Percentiles rank a stretch among this genome's conserved stretches.
Conservation (phyloP, 768 basidiomycete genomes). For the Agaricus sinodeliciosus region DNA sequence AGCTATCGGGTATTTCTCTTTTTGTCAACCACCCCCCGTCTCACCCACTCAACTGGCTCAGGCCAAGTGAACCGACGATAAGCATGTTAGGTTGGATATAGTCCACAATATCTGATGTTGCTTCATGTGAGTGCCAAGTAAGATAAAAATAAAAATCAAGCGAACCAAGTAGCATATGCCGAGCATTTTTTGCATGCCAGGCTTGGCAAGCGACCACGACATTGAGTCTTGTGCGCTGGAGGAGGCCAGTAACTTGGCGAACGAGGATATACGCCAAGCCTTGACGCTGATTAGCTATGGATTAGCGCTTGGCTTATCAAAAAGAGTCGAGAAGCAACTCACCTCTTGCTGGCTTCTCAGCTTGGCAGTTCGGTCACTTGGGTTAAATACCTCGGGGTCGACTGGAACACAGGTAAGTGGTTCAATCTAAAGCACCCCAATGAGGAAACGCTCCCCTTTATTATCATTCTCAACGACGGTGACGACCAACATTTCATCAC, state of each 20-base stretch:
- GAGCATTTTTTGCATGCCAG: slow-evolving; percentile 92
- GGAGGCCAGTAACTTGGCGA: slow-evolving; percentile 81
- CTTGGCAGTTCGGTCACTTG: slow-evolving; percentile 71
- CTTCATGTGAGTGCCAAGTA: background rate
- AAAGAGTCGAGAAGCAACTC: slow-evolving; percentile 12
- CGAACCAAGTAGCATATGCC: slow-evolving; percentile 82
- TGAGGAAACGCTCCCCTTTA: slow-evolving; percentile 51
- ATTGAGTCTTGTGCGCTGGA: slow-evolving; percentile 87
- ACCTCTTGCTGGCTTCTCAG: slow-evolving; percentile 91
- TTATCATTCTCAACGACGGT: slow-evolving; percentile 89
- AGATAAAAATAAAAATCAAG: slow-evolving; percentile 12
- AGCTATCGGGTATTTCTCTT: background rate
- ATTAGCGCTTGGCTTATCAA: background rate
- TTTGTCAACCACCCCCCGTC: slow-evolving; percentile 15
- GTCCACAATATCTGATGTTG: slow-evolving; percentile 67
- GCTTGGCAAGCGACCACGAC: slow-evolving; percentile 89
- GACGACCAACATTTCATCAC: slow-evolving; percentile 89
- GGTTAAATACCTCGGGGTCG: slow-evolving; percentile 62
- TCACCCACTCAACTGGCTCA: slow-evolving; percentile 83
- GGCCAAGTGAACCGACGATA: slow-evolving; percentile 91
- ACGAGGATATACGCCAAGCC: slow-evolving; percentile 81
- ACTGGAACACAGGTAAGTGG: slow-evolving; percentile 29
- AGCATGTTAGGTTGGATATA: slow-evolving; percentile 84
- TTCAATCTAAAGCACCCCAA: background rate
- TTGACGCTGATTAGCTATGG: slow-evolving; percentile 56